These are phyloP conservation scores for Smallanthus sonchifolius DNA, from an alignment of 129 eudicot genomes.

Conservation along the genomic window DNA sequence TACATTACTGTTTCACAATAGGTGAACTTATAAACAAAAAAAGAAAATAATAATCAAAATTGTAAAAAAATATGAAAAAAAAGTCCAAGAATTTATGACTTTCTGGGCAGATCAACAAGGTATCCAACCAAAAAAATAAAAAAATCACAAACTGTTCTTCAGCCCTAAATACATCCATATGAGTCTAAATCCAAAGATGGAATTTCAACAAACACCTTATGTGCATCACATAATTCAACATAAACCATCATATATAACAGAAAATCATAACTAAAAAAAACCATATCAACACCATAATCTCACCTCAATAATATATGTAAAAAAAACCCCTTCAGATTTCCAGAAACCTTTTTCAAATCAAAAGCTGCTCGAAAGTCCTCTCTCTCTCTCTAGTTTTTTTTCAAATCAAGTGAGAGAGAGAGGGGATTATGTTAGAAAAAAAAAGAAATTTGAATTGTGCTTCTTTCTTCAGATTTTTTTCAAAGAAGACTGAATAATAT, in stretches of 20 bases:
- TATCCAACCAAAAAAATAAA: too few species aligned
- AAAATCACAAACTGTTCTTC: not conserved
- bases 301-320: slow-evolving; percentile 21
- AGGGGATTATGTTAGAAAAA: not conserved
- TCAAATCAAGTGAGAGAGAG: slow-evolving; percentile 4
- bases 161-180: not conserved
- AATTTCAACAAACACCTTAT: not conserved
- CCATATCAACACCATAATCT: slow-evolving; percentile 11
- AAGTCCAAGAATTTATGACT: not conserved
- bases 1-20: slow-evolving; percentile 62
- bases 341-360: slow-evolving; percentile 30
- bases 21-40: not conserved
- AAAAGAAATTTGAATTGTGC: slow-evolving; percentile 34
- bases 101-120: not conserved
- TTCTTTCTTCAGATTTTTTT: not conserved
- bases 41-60: not conserved
- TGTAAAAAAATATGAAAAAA: not conserved
- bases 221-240: not conserved
- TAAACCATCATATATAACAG: not conserved
- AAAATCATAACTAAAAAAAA: not conserved
- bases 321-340: slow-evolving; percentile 17
- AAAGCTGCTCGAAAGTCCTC: slow-evolving; percentile 40
- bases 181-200: not conserved
- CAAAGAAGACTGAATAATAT: slow-evolving; percentile 10
- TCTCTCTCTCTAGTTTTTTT: slow-evolving; percentile 30